Base-by-base conservation (phyloP, 768 basidiomycete species). In the Clitopilus hobsonii region DNA sequence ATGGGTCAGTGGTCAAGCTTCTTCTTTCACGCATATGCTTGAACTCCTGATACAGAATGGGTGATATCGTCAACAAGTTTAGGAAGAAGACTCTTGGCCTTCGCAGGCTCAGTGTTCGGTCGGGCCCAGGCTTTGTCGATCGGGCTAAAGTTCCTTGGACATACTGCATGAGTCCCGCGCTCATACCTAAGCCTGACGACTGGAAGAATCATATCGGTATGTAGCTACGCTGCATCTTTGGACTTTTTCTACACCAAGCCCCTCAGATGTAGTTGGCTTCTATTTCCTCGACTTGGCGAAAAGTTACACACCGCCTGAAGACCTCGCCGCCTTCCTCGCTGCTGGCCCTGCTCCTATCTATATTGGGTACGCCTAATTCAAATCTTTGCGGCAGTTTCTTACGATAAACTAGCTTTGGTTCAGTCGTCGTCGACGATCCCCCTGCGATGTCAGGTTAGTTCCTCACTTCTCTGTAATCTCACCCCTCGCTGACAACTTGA, bases 351-450 rank as follows among this genome's bases (percentile, higher is more conserved):
- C 81, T 1, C 83, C 84, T 1, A 69, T 86, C 8, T 86, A 85
- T 60, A 82, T 86, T 53, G 84, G 83, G 78, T 80, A 54, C 14
- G 67, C 58, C 14, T 25, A 28, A 53, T 28, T 20, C 20, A 52
- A 14, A 24, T 20, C 22, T 47, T 24, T 20, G 6, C 51, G n/a
- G n/a, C n/a, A n/a, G n/a, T n/a, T n/a, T n/a, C n/a, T n/a, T n/a
- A n/a, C n/a, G n/a, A n/a, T n/a, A n/a, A n/a, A n/a, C n/a, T n/a
- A 82, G 82, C 11, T 86, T 86, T 62, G 83, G 84, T 10, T 84
- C 82, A 0, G 80, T 86, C 2, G 80, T 81, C 2, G 79, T 86
- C 1, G 74, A 81, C 30, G 76, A 86, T 63, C 74, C 84, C 0
- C 70, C 64, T 8, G 72, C 69, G 0, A 74, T 84, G 73, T 78